Evolutionary conservation across 2,329 filamentous ascomycete genomes (phyloP), one percentile per base, ranked within the genome.

Genomic region (Xylariaceae sp.): DNA sequence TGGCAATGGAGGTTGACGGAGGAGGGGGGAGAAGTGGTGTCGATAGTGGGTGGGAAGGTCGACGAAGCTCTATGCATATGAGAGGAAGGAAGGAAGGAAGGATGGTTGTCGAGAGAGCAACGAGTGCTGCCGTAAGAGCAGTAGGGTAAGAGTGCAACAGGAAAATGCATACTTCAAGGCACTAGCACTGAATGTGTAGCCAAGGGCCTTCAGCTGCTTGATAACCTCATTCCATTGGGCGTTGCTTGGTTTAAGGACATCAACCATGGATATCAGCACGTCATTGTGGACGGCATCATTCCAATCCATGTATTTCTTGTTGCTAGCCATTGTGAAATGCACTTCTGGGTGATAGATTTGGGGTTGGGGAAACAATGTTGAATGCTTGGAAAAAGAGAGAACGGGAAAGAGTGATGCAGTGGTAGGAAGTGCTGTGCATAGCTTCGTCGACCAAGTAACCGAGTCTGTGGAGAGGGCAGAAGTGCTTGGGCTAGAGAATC

Each of bases 231-330:
- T 44, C 38, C 62, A 66, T 9, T 67, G 59, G 1, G 52, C 52
- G 0, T 47, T 30, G 2, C 47, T 55, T 2, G 67, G 61, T 29
- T 59, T 64, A 40, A 67, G 48, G 6, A 64, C 55, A 19, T 63
- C 59, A n/a, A 68, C 53, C 18, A 74, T 43, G 19, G 63, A 64
- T 6, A 66, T 42, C 28, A 76, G 60, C 32, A 76, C 65, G 31
- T 69, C 68, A 43, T 69, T 57, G 34, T 75, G 69, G 15, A 66
- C 61, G 8, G 59, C 56, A 4, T 62, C 52, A 19, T 64, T 64
- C 71, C 72, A 76, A 26, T 49, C 54, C 40, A 11, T 39, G 38
- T 49, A 19, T 45, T 40, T 30, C 12, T 22, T 11, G 7, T 33
- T 19, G 7, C 32, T 19, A 2, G 19, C 19, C 16, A 30, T 19